Conservation (phyloP, 2,329 filamentous ascomycete species). For the Tolypocladium endophyticum region DNA sequence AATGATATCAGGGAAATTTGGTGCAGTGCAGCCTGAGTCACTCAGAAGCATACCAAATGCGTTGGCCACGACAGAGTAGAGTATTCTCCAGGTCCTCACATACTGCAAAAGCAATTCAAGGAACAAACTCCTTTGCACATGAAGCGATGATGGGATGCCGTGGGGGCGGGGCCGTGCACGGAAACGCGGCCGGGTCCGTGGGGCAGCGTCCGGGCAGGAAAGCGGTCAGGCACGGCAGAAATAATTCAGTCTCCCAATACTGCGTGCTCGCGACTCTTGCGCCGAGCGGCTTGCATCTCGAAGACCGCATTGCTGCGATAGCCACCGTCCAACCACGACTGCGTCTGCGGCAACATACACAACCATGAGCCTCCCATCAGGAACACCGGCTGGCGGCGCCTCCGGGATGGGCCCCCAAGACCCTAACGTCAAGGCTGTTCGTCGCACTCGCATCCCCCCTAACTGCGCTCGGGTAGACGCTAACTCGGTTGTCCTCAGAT, state of each 20-base stretch:
- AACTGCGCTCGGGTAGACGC: neutral
- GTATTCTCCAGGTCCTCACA: neutral
- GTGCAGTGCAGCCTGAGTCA: neutral
- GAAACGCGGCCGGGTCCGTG: neutral
- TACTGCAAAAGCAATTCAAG: neutral
- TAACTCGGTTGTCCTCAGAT: conserved; percentile 42
- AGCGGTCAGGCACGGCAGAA: conserved; percentile 31
- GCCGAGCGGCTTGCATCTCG: neutral
- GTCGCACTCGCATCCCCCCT: neutral
- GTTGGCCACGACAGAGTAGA: neutral
- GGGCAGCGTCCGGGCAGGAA: neutral
- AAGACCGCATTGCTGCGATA: neutral
- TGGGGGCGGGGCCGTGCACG: neutral
- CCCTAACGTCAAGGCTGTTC: conserved; percentile 39
- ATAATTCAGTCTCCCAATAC: conserved; percentile 16
- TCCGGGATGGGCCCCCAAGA: conserved; percentile 28
- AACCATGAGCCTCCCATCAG: conserved; percentile 29
- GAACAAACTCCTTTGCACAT: neutral
- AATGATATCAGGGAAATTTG: neutral
- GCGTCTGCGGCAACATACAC: neutral
- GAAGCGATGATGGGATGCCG: neutral
- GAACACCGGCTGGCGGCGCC: conserved; percentile 12
- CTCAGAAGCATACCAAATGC: neutral
- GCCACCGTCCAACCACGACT: neutral
- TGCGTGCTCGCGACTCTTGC: conserved; percentile 3